Percentiles rank a stretch among this genome's conserved stretches.
Conservation (phyloP, 2,329 filamentous ascomycete genomes). For the Sarocladium oryzae region DNA sequence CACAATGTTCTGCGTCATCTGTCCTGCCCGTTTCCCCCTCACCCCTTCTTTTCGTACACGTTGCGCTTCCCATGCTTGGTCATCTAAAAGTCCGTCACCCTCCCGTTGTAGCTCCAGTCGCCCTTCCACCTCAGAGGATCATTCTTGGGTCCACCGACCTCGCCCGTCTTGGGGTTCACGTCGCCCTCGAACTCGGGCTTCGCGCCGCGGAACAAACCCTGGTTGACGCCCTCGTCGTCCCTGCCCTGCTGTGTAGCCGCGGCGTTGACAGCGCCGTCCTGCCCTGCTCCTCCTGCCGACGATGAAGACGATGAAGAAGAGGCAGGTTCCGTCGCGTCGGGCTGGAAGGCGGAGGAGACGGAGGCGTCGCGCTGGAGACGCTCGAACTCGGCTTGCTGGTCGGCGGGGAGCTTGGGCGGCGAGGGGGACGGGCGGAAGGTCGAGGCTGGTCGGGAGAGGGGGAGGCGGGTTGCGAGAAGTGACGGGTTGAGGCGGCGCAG, state of each 20-base stretch:
- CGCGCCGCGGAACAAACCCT: conserved; percentile 65
- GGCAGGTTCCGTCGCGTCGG: conserved; percentile 17
- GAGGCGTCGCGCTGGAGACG: conserved; percentile 63
- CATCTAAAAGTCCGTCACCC: conserved; percentile 78
- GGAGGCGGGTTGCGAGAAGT: conserved; percentile 12
- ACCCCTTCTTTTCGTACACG: background rate
- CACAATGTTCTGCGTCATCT: background rate
- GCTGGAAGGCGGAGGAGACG: conserved; percentile 36
- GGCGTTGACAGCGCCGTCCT: too few species aligned
- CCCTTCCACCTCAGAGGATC: conserved; percentile 86
- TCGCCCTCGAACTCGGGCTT: conserved; percentile 92
- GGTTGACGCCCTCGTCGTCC: conserved; percentile 43
- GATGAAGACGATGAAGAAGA: conserved; percentile 10
- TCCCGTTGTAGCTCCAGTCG: conserved; percentile 89
- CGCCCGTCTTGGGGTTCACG: conserved; percentile 85
- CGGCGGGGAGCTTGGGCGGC: conserved; percentile 79
- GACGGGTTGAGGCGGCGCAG: conserved; percentile 13
- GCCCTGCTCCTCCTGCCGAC: conserved; percentile 15
- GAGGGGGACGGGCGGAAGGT: conserved; percentile 52
- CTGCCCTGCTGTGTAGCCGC: too few species aligned
- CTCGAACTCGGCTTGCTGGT: conserved; percentile 88
- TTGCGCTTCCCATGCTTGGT: conserved; percentile 8
- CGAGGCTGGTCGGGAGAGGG: conserved; percentile 19
- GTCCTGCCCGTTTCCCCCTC: background rate
- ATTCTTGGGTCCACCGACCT: conserved; percentile 95